Evolutionary conservation across 331 rosid genomes (phyloP).

Genomic region (Dryas integrifolia): DNA sequence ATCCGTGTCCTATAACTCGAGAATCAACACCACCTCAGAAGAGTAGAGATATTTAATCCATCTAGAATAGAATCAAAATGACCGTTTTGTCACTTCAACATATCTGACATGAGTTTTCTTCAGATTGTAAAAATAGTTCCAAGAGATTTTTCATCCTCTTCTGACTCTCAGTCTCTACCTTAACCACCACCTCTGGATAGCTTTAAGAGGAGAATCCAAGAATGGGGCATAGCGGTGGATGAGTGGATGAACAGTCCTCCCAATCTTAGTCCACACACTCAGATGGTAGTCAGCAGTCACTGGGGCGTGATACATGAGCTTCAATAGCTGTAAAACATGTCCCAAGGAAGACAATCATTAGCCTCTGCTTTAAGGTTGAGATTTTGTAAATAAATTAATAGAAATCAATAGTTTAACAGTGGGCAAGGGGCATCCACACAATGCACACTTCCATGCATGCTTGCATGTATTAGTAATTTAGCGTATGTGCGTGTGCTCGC

Average conservation of each 20-base stretch:
- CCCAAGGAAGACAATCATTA: neutral
- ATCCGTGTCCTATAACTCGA: no score
- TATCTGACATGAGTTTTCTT: constrained; percentile 12
- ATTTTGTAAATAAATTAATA: neutral
- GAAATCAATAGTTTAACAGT: neutral
- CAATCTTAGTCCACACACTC: constrained; percentile 81
- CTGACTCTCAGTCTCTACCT: constrained; percentile 45
- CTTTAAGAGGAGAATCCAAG: constrained; percentile 63
- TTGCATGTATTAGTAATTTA: neutral
- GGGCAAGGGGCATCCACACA: neutral
- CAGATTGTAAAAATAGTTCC: neutral
- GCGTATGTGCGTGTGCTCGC: no score
- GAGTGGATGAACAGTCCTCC: constrained; percentile 54
- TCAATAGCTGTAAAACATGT: constrained; percentile 56
- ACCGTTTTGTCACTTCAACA: neutral
- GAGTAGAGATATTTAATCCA: no score
- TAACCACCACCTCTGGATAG: constrained; percentile 89
- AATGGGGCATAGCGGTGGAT: constrained; percentile 66
- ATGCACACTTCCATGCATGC: neutral
- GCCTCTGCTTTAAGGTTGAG: neutral
- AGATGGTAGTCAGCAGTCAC: constrained; percentile 75
- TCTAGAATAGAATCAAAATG: no score
- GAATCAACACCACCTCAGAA: no score
- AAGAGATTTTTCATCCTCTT: neutral
- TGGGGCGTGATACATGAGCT: constrained; percentile 92